Percentiles rank a stretch among this genome's conserved stretches.
Evolutionary conservation across 495 filamentous ascomycete genomes (phyloP).

Genomic region (Apodospora peruviana): DNA sequence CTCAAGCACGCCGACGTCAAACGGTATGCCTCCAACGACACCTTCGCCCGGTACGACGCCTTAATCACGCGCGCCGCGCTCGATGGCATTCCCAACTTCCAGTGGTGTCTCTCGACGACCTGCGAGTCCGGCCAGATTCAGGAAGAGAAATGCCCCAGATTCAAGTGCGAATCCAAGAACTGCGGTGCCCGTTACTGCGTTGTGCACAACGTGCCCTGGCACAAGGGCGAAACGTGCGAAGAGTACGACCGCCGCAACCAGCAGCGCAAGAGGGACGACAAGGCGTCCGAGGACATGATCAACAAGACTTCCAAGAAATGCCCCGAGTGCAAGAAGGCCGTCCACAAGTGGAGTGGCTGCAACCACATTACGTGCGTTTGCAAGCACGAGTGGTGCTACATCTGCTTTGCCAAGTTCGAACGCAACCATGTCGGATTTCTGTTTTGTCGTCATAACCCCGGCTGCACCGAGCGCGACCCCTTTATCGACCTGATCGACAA

Average conservation of each 20-base stretch:
- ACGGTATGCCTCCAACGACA: slow-evolving; percentile 20
- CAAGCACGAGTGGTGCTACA: slow-evolving; percentile 42
- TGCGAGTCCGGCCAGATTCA: slow-evolving; percentile 43
- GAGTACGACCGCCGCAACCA: slow-evolving; percentile 35
- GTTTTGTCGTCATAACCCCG: slow-evolving; percentile 25
- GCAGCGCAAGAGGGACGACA: slow-evolving; percentile 25
- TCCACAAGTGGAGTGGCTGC: slow-evolving; percentile 40
- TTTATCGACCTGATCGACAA: slow-evolving; percentile 14
- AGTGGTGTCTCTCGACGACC: slow-evolving; percentile 32
- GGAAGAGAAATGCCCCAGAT: slow-evolving; percentile 27
- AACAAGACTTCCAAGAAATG: slow-evolving; percentile 36
- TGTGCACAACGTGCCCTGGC: slow-evolving; percentile 41
- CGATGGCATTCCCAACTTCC: slow-evolving; percentile 30
- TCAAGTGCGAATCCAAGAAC: slow-evolving; percentile 32
- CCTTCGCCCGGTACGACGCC: slow-evolving; percentile 31
- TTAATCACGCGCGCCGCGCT: slow-evolving; percentile 26
- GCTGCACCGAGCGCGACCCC: slow-evolving; percentile 23
- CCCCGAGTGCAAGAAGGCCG: slow-evolving; percentile 38
- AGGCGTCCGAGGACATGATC: slow-evolving; percentile 33
- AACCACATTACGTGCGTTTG: slow-evolving; percentile 45
- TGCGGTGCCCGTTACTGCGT: slow-evolving; percentile 36
- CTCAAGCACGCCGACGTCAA: slow-evolving; percentile 30
- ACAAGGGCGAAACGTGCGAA: slow-evolving; percentile 42
- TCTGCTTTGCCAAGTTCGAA: slow-evolving; percentile 31
- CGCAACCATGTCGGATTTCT: slow-evolving; percentile 21